Conservation (phyloP, 2,329 filamentous ascomycete species). For the Fusarium sp. region DNA sequence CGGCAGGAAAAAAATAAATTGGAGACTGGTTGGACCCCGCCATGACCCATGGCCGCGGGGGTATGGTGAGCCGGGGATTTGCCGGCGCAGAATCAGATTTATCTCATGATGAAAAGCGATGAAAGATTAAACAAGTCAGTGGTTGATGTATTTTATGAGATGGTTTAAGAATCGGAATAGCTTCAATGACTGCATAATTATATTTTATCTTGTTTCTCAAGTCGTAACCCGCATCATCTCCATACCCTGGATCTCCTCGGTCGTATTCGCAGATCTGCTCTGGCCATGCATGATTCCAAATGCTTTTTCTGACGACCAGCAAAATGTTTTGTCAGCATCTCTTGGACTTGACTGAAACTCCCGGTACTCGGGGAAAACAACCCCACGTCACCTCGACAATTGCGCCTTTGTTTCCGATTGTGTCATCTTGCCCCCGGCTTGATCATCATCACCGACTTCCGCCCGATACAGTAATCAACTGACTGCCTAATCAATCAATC, state of each 20-base stretch:
- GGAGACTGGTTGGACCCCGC: conserved; percentile 36
- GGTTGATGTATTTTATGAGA: no score
- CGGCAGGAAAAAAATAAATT: conserved; percentile 31
- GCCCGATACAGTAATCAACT: conserved; percentile 16
- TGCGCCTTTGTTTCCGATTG: conserved; percentile 21
- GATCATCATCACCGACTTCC: conserved; percentile 38
- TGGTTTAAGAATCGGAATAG: no score
- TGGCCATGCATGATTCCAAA: conserved; percentile 34
- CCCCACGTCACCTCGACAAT: conserved; percentile 23
- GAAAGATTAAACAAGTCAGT: no score
- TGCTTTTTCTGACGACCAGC: conserved; percentile 1
- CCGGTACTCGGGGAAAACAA: conserved; percentile 30
- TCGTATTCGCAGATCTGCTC: conserved; percentile 24
- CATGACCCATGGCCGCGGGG: conserved; percentile 39
- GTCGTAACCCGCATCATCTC: background rate
- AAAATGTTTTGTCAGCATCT: conserved; percentile 37
- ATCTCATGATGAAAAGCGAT: background rate
- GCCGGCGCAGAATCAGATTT: conserved; percentile 20
- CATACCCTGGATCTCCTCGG: conserved; percentile 14
- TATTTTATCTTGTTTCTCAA: background rate
- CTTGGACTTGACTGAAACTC: background rate
- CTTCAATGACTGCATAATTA: background rate
- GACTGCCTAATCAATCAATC: conserved; percentile 7
- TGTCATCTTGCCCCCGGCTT: conserved; percentile 39
- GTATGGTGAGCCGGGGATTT: conserved; percentile 25